phyloP scores from a whole-genome alignment of 495 filamentous ascomycete genomes.

The Schizothecium vesticola region DNA sequence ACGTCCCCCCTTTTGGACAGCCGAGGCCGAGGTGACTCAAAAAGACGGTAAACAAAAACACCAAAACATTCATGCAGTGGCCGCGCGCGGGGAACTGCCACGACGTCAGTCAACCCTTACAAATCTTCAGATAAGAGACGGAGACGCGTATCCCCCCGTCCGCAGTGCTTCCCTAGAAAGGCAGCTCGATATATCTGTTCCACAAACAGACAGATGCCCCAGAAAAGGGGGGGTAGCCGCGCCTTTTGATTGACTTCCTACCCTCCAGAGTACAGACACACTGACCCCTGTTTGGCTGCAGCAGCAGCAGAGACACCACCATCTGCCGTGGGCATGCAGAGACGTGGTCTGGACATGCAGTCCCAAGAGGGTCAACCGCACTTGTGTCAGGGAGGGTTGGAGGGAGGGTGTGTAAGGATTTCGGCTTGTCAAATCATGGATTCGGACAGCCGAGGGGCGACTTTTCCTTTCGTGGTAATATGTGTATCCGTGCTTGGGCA shows the following conservation, averaged over 20 bases:
- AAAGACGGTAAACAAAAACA: background rate
- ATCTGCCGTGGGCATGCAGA: background rate
- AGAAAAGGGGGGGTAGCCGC: background rate
- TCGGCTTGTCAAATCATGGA: background rate
- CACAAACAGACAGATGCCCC: background rate
- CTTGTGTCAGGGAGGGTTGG: no score
- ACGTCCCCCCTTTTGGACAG: background rate
- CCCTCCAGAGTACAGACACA: background rate
- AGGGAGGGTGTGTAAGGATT: no score
- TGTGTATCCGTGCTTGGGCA: background rate
- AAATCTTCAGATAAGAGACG: background rate
- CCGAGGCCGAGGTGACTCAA: background rate
- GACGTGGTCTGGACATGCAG: background rate
- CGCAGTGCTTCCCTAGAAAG: slow-evolving; percentile 6
- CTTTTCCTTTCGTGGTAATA: background rate
- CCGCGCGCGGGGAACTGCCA: background rate
- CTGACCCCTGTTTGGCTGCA: background rate
- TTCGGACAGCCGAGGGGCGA: background rate
- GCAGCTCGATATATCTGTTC: background rate
- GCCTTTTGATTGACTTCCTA: slow-evolving; percentile 1
- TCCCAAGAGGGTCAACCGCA: background rate
- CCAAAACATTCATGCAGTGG: background rate
- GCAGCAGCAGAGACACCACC: background rate
- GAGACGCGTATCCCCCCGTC: background rate
- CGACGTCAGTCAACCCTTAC: background rate